phyloP scores from a whole-genome alignment of 2,329 filamentous ascomycete species.

The Aspergillus fumigatiaffinis region DNA sequence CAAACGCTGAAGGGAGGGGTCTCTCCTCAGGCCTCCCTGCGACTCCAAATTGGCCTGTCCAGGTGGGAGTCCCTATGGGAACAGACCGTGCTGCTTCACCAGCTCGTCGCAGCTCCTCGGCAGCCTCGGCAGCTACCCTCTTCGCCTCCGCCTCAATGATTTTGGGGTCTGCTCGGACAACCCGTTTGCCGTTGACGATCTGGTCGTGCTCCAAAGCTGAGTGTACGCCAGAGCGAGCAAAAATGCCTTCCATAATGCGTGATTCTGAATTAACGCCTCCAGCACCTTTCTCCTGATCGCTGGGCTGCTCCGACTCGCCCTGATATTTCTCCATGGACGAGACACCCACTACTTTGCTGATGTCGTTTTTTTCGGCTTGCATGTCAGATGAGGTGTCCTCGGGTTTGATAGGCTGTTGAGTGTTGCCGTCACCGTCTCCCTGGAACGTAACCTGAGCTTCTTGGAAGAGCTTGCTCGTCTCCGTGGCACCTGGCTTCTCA shows the following conservation, averaged over 20 bases:
- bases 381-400: neutral
- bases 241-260: constrained; percentile 83
- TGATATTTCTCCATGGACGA: constrained; percentile 63
- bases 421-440: constrained; percentile 25
- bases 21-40: constrained; percentile 64
- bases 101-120: constrained; percentile 68
- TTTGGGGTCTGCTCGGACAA: constrained; percentile 67
- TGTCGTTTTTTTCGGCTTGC: constrained; percentile 39
- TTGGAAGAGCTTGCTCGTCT: constrained; percentile 82
- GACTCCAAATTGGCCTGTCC: constrained; percentile 82
- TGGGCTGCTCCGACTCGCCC: constrained; percentile 41
- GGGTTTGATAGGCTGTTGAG: neutral
- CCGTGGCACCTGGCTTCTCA: constrained; percentile 65
- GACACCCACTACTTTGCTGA: constrained; percentile 57
- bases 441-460: constrained; percentile 73
- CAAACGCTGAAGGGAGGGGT: constrained; percentile 44
- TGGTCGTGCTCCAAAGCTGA: constrained; percentile 91
- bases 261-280: constrained; percentile 52
- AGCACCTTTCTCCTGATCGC: constrained; percentile 17
- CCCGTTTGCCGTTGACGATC: constrained; percentile 74
- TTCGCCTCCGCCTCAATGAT: constrained; percentile 81
- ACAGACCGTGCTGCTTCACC: constrained; percentile 67
- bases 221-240: constrained; percentile 79
- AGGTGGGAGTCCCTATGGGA: constrained; percentile 82
- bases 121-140: constrained; percentile 72